These are phyloP conservation scores for Smithsoniella earleae DNA, from an alignment of 163 green algal species.

Conservation along the genomic window DNA sequence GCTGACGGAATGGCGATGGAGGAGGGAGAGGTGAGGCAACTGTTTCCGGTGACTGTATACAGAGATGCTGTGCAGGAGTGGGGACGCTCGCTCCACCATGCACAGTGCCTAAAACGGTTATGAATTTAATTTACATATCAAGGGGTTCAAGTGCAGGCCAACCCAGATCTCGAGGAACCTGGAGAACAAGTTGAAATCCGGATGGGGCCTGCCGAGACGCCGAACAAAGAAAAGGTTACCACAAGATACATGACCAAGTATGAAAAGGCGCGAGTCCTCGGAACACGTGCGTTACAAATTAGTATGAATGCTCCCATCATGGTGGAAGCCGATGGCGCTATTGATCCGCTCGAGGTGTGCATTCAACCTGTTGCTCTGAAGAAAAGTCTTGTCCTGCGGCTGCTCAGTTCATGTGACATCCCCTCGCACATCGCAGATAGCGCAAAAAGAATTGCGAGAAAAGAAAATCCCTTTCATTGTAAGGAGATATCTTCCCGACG, in stretches of 20 bases:
- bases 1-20: background rate
- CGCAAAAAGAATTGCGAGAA: constrained; percentile 84
- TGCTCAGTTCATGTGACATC: constrained; percentile 20
- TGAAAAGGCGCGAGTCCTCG: constrained; percentile 86
- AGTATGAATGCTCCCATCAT: constrained; percentile 97
- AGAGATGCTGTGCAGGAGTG: too few species aligned
- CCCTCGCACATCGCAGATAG: constrained; percentile 65
- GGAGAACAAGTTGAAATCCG: constrained; percentile 35
- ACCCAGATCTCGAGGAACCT: background rate
- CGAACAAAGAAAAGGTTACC: constrained; percentile 50
- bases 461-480: constrained; percentile 98
- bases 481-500: constrained; percentile 89
- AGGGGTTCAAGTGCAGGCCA: background rate
- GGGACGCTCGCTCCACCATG: background rate
- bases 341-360: constrained; percentile 77
- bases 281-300: constrained; percentile 89
- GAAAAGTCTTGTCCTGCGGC: background rate
- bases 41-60: too few species aligned
- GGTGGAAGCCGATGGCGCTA: constrained; percentile 82
- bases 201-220: constrained; percentile 46
- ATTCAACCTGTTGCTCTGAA: too few species aligned
- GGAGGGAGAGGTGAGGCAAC: constrained; percentile 5
- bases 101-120: background rate
- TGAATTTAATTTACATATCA: background rate
- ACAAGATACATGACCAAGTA: constrained; percentile 98